Evolutionary conservation across 306 rosid genomes (phyloP).

Genomic region (Vicia sativa): DNA sequence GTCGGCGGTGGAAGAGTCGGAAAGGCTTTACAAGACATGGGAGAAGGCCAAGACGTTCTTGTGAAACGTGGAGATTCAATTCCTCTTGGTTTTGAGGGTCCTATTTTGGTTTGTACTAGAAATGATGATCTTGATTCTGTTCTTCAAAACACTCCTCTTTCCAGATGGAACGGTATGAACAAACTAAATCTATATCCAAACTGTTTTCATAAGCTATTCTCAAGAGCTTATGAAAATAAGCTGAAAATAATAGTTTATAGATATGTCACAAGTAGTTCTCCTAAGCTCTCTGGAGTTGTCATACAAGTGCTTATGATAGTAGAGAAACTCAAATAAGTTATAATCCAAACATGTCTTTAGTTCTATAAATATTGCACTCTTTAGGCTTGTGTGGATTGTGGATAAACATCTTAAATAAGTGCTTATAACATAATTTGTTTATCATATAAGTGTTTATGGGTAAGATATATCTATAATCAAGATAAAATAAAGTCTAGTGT

Average conservation of each 20-base stretch:
- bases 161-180: conserved; percentile 81
- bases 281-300: too few species aligned
- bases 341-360: neutral
- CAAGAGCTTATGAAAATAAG: neutral
- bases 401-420: neutral
- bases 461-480: neutral
- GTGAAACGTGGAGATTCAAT: conserved; percentile 75
- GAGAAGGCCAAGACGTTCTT: conserved; percentile 64
- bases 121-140: conserved; percentile 93
- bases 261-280: neutral
- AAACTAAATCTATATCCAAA: neutral
- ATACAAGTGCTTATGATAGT: too few species aligned
- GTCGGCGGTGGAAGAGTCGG: conserved; percentile 95
- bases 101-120: conserved; percentile 85
- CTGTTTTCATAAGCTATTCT: neutral
- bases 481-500: neutral
- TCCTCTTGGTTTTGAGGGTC: conserved; percentile 71
- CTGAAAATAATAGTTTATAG: neutral
- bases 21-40: conserved; percentile 74
- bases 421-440: neutral
- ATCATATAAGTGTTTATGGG: too few species aligned
- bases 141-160: conserved; percentile 71
- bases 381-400: neutral
- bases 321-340: neutral
- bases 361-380: neutral